A percentile compares a stretch with the other conserved stretches of the same genome.
phyloP scores from a whole-genome alignment of 73 alveolate genomes.

The Urostyla sp. region DNA sequence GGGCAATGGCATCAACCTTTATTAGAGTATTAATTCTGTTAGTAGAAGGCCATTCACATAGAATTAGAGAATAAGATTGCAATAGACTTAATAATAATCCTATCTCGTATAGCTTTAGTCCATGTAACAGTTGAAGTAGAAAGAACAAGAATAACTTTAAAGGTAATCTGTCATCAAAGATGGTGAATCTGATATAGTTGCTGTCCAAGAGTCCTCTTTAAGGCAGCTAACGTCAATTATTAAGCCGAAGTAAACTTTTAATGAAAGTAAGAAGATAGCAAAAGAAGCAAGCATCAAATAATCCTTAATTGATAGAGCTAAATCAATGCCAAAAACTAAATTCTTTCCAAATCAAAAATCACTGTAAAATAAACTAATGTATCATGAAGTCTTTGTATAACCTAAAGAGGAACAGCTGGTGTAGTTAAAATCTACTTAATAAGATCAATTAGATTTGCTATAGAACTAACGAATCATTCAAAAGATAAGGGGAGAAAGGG shows the following conservation, averaged over 20 bases:
- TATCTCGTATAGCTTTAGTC: no score
- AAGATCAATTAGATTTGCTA: constrained; percentile 25
- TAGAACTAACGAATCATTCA: constrained; percentile 18
- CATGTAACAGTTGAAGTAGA: no score
- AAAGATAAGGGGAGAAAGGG: constrained; percentile 16
- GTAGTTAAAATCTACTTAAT: constrained; percentile 18
- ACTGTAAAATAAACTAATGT: constrained; percentile 25
- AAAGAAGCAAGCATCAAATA: constrained; percentile 4
- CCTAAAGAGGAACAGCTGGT: constrained; percentile 66
- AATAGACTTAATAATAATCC: no score
- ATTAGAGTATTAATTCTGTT: no score
- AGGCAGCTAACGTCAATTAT: constrained; percentile 26
- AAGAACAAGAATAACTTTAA: no score
- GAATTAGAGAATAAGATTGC: no score
- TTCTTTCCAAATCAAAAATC: constrained; percentile 29
- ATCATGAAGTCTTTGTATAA: constrained; percentile 54
- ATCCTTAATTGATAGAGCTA: constrained; percentile 19
- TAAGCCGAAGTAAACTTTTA: constrained; percentile 29
- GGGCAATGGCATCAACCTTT: no score
- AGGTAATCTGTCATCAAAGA: constrained; percentile 8
- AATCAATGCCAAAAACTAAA: constrained; percentile 37
- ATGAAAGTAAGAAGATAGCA: constrained; percentile 16
- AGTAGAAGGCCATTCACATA: no score
- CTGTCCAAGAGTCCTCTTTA: constrained; percentile 32
- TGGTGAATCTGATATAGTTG: constrained; percentile 46